Conservation (phyloP, 176 grass and related monocot species). For the Cocos nucifera region DNA sequence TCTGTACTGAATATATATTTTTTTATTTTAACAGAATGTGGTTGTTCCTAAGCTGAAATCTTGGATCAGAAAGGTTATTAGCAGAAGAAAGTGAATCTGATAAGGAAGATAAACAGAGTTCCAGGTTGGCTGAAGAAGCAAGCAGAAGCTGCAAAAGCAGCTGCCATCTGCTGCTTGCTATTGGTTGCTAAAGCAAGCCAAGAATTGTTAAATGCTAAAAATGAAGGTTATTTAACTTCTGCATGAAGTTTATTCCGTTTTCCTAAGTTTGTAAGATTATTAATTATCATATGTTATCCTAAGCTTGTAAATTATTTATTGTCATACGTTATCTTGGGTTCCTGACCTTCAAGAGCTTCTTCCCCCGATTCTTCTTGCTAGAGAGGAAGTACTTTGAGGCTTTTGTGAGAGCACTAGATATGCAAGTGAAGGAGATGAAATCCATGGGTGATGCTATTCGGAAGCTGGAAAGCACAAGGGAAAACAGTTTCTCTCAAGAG, state of each 20-base stretch:
- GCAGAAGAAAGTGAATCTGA: conserved; percentile 58
- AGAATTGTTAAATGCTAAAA: conserved; percentile 68
- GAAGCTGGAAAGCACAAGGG: conserved; percentile 32
- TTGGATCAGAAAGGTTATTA: conserved; percentile 59
- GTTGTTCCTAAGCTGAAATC: conserved; percentile 54
- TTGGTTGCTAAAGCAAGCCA: conserved; percentile 61
- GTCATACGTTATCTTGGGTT: too few species aligned
- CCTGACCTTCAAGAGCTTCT: neutral
- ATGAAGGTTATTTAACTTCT: conserved; percentile 44
- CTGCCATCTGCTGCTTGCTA: conserved; percentile 52
- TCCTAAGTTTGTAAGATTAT: too few species aligned
- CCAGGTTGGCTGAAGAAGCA: conserved; percentile 67
- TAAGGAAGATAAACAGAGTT: conserved; percentile 26
- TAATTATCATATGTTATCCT: too few species aligned
- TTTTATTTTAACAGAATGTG: conserved; percentile 60
- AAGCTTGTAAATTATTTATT: too few species aligned
- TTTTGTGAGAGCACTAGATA: conserved; percentile 59
- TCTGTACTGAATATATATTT: too few species aligned
- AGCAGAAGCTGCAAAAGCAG: conserved; percentile 59
- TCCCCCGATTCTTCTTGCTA: conserved; percentile 18
- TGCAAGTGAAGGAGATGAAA: conserved; percentile 74
- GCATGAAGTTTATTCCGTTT: too few species aligned
- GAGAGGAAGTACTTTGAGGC: conserved; percentile 69
- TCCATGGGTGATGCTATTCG: conserved; percentile 54
- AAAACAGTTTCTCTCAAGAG: conserved; percentile 36